phyloP scores from a whole-genome alignment of 2,329 filamentous ascomycete species.

The Monosporascus sp. region DNA sequence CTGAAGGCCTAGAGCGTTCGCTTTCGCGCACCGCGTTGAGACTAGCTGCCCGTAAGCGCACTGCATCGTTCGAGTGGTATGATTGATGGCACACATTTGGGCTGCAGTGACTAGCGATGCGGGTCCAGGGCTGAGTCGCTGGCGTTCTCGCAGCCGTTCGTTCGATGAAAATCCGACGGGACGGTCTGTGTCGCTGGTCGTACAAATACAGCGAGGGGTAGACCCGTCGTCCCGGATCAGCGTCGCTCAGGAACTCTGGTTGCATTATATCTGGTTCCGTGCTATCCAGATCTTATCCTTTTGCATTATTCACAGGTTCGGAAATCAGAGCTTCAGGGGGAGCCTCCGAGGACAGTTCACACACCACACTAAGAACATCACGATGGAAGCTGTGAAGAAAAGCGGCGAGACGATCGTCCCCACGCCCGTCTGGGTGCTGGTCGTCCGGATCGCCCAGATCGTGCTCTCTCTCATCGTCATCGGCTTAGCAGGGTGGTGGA shows the following conservation, averaged over 20 bases:
- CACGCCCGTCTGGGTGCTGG: slow-evolving; percentile 38
- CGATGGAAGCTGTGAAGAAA: slow-evolving; percentile 17
- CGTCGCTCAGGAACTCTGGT: too few species aligned
- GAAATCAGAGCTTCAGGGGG: too few species aligned
- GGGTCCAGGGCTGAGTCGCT: neutral
- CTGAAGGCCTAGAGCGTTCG: neutral
- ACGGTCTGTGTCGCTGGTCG: too few species aligned
- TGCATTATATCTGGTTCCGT: too few species aligned
- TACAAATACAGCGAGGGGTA: too few species aligned
- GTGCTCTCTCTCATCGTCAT: slow-evolving; percentile 37
- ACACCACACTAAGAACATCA: neutral
- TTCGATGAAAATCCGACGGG: neutral
- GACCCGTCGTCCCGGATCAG: too few species aligned
- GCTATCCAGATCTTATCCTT: too few species aligned
- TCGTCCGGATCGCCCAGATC: slow-evolving; percentile 34
- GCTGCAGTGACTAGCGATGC: neutral
- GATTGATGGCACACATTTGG: neutral
- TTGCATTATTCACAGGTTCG: too few species aligned
- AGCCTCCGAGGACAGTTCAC: too few species aligned
- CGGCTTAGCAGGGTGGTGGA: slow-evolving; percentile 35
- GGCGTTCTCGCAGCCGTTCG: neutral
- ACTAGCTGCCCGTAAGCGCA: neutral
- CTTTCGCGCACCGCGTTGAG: neutral
- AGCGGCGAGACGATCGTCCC: slow-evolving; percentile 27
- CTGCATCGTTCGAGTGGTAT: neutral